Evolutionary conservation across 2,329 filamentous ascomycete genomes (phyloP), one percentile per base, ranked within the genome.

Genomic region (Arachnopeziza araneosa): DNA sequence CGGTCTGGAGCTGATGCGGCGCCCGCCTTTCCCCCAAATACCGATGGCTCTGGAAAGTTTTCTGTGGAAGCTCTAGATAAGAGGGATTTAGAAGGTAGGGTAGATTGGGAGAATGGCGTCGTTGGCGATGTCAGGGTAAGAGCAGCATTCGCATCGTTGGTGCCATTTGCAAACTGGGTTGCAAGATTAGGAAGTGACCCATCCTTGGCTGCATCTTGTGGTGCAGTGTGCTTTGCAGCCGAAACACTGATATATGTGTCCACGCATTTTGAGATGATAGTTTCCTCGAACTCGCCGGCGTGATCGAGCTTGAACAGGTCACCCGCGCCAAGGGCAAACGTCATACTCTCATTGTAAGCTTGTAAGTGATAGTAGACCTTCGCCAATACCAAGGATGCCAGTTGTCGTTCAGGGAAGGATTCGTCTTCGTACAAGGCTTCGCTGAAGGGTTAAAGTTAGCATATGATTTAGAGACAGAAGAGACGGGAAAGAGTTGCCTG

Each of bases 291-390:
- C 79, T 99, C 95, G 76, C 91, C 90, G 56, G 90, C 88, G 58
- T 88, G 83, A 71, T 97, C 90, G 66, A 98, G 84, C 78, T 96
- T 91, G 81, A 99, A 97, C 55, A 96, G 86, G 73, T 97, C 91
- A 62, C 95, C 95, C 24, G 95, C 93, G 61, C 92, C 93, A 52
- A 99, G 85, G 65, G 95, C 95, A 76, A 99, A 98, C 56, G 91
- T 90, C 93, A 99, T 98, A 77, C 93, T 97, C 79, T 99, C 95
- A 74, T 97, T 95, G 80, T 99, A 99, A 75, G 95, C 95, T 77
- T 97, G 92, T 57, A 99, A 86, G 74, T 99, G 95, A 74, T 98
- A 99, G 80, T 98, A 99, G 68, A 98, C 92, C 82, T 99, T 99
- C 69, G 95, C 90, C 51, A 96, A 89, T 58, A 99, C 92, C 55